Percentiles rank a stretch among this genome's conserved stretches.
These are phyloP conservation scores for Cyclocybe aegerita DNA, from an alignment of 768 basidiomycete species.

Conservation along the genomic window DNA sequence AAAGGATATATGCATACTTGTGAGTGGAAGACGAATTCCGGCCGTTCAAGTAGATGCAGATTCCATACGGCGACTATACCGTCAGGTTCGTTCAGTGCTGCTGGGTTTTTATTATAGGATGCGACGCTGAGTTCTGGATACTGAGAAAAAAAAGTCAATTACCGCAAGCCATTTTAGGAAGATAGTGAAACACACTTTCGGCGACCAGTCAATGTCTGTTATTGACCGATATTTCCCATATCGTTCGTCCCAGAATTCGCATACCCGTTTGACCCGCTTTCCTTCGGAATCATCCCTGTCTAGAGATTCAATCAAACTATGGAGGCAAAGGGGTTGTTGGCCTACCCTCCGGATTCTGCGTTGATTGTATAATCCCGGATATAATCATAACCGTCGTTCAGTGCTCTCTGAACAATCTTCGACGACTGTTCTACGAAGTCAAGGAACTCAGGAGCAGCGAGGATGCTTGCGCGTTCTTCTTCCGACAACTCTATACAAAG, in stretches of 20 bases:
- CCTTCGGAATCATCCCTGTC: conserved; percentile 88
- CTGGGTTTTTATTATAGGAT: conserved; percentile 96
- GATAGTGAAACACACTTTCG: conserved; percentile 61
- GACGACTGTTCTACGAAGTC: conserved; percentile 95
- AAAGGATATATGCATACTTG: conserved; percentile 58
- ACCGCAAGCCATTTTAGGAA: not conserved
- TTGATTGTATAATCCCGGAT: conserved; percentile 95
- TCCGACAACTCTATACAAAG: conserved; percentile 70
- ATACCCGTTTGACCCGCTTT: conserved; percentile 87
- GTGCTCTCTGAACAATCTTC: conserved; percentile 91
- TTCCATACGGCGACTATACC: conserved; percentile 99
- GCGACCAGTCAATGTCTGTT: conserved; percentile 97
- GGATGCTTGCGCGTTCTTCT: conserved; percentile 79
- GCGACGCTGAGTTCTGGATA: conserved; percentile 95
- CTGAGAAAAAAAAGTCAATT: conserved; percentile 36
- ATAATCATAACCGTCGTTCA: conserved; percentile 96
- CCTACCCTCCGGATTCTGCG: conserved; percentile 80
- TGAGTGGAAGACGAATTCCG: conserved; percentile 98
- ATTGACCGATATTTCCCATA: conserved; percentile 93
- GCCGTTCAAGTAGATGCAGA: conserved; percentile 88
- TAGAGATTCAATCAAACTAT: not conserved
- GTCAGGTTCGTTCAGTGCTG: conserved; percentile 92
- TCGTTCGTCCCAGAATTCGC: conserved; percentile 89
- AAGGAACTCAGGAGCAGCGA: conserved; percentile 86
- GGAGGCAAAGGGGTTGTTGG: not conserved